phyloP scores from a whole-genome alignment of 2,329 filamentous ascomycete genomes.

The Pseudohalonectria lignicola region DNA sequence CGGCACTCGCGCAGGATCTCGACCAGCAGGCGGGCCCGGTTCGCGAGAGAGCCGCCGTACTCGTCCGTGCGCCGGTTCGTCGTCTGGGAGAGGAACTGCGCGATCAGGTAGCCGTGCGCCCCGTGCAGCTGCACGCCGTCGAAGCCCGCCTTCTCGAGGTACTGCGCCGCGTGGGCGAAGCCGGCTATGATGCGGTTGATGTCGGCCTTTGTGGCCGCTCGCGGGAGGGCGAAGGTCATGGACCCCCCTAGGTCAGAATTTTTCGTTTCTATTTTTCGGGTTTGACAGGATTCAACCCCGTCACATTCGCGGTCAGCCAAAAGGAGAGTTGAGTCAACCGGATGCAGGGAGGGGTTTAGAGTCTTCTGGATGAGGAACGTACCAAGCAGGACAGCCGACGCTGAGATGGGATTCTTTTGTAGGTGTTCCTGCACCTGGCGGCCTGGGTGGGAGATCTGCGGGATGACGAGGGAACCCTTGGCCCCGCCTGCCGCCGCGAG shows the following conservation, averaged over 20 bases:
- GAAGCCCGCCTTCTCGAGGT: slow-evolving; percentile 50
- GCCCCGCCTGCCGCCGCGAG: slow-evolving; percentile 43
- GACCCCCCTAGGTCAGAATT: too few relatives aligned
- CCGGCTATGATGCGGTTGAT: slow-evolving; percentile 46
- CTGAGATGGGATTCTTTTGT: slow-evolving; percentile 23
- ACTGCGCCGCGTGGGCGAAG: slow-evolving; percentile 52
- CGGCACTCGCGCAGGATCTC: slow-evolving; percentile 27
- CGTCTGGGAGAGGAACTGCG: slow-evolving; percentile 37
- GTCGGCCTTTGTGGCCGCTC: slow-evolving; percentile 39
- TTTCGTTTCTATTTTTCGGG: too few relatives aligned
- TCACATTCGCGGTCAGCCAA: too few relatives aligned
- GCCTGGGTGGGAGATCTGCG: slow-evolving; percentile 52
- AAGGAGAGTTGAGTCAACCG: slow-evolving; percentile 6
- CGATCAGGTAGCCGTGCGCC: slow-evolving; percentile 41
- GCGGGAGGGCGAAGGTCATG: slow-evolving; percentile 32
- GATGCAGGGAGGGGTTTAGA: background rate
- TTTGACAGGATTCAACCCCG: too few relatives aligned
- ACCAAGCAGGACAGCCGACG: slow-evolving; percentile 21
- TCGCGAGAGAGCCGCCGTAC: slow-evolving; percentile 32
- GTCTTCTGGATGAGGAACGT: too few relatives aligned
- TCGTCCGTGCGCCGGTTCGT: slow-evolving; percentile 40
- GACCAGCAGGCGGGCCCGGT: slow-evolving; percentile 31
- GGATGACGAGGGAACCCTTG: slow-evolving; percentile 48
- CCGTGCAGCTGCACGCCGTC: slow-evolving; percentile 40
- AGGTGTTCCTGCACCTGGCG: slow-evolving; percentile 31